Evolutionary conservation across 345 rosid species (phyloP), one percentile per base, ranked within the genome.

Genomic region (Odontarrhena argentea): DNA sequence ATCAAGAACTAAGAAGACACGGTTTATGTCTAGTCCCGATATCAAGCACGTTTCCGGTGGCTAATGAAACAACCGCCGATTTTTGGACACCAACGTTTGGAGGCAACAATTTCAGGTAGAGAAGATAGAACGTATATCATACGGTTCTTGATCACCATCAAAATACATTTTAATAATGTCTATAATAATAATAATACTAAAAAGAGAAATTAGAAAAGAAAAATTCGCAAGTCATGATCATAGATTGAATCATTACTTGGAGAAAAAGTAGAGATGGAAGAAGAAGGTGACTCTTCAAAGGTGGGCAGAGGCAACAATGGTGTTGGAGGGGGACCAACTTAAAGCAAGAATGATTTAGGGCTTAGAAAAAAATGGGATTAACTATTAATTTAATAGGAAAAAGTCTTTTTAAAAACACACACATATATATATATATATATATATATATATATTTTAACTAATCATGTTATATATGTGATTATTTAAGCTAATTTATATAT

Each of bases 81-180:
- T 86, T 86, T 71, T 91, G 99, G 99, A 85, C 83, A 55, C 94
- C 97, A n/a, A 83, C 95, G 48, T 88, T 85, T 63, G 99, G 95
- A 45, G 91, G 87, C 18, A 75, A 63, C 65, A 75, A 43, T 58
- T 69, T 75, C 79, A 75, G 79, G 79, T 75, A 75, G n/a, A 60
- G 8, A 67, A 15, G 8, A 44, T 52, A 32, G 48, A 52, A 54
- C 38, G 2, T 54, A 44, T 56, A 34, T 4, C 13, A 65, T 44
- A 73, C 49, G 42, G 61, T 65, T 59, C 62, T 66, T 65, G 36
- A 13, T 57, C 24, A 65, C n/a, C 45, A 66, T 57, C 10, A 51
- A 30, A 13, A 37, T 61, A 59, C n/a, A 38, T 38, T 32, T 46
- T 28, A 32, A 38, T 46, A 15, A 30, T 60, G 22, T 22, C 47